phyloP scores from a whole-genome alignment of 2,329 filamentous ascomycete species.

The Paecilomyces niveus region DNA sequence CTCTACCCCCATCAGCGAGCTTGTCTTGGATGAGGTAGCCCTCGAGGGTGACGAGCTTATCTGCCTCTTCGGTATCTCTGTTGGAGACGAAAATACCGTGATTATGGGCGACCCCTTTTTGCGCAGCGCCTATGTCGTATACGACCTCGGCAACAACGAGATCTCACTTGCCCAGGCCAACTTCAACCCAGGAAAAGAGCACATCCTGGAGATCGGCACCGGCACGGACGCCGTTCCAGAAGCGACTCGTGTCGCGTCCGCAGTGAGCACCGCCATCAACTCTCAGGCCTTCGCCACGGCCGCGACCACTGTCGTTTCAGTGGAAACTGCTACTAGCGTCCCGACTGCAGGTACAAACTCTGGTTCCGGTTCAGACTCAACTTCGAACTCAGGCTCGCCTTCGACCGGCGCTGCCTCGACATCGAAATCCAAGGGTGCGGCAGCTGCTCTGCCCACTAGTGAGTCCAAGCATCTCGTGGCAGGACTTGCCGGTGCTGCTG shows the following conservation, averaged over 20 bases:
- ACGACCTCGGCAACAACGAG: conserved; percentile 53
- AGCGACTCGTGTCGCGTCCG: conserved; percentile 31
- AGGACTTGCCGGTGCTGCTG: neutral
- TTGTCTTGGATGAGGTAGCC: conserved; percentile 46
- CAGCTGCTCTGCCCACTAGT: neutral
- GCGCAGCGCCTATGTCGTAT: conserved; percentile 57
- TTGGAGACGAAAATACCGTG: conserved; percentile 38
- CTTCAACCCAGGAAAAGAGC: conserved; percentile 47
- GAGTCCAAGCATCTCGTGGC: neutral
- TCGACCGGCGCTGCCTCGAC: neutral
- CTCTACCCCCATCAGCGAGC: conserved; percentile 47
- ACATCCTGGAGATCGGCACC: conserved; percentile 49
- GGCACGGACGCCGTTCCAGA: conserved; percentile 44
- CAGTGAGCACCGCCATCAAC: neutral
- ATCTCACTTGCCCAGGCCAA: conserved; percentile 56
- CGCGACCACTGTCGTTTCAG: neutral
- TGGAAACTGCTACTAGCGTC: neutral
- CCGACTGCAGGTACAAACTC: neutral
- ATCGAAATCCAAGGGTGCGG: neutral
- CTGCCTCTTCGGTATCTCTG: conserved; percentile 45
- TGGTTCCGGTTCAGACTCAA: neutral
- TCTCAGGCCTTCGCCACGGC: neutral
- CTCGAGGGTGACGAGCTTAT: conserved; percentile 28
- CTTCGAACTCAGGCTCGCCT: too few species aligned
- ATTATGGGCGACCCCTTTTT: conserved; percentile 58